Conservation (phyloP, 176 grass and related monocot genomes). For the Zea mays region DNA sequence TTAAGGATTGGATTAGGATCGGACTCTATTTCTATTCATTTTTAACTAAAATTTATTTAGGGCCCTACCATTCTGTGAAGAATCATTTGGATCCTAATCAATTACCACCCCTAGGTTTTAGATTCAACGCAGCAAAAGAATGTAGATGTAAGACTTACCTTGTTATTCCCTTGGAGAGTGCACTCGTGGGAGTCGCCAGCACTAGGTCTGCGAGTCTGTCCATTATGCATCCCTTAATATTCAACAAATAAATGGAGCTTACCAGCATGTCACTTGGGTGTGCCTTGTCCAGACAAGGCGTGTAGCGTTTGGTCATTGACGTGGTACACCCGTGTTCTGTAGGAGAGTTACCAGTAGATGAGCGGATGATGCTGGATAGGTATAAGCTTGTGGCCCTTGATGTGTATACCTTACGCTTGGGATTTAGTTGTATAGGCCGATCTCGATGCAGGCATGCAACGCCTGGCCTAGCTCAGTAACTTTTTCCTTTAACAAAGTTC, state of each 20-base stretch:
- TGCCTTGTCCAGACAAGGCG: conserved; percentile 13
- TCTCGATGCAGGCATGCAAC: conserved; percentile 38
- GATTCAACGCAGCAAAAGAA: no score
- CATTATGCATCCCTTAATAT: conserved; percentile 21
- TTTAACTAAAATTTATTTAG: no score
- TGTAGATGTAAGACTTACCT: no score
- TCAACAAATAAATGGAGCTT: conserved; percentile 44
- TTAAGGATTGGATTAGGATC: no score
- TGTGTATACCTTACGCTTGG: conserved; percentile 15
- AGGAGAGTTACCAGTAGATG: conserved; percentile 35
- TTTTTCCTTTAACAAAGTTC: conserved; percentile 1
- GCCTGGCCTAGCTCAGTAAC: conserved; percentile 29
- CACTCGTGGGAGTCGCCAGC: no score
- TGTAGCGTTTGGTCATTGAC: conserved; percentile 6
- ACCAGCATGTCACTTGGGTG: not conserved
- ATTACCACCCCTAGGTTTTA: no score
- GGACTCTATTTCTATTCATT: no score
- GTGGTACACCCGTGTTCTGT: conserved; percentile 24
- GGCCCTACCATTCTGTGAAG: no score
- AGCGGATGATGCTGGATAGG: conserved; percentile 36
- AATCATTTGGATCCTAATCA: no score
- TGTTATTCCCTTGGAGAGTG: no score
- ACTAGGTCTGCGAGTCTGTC: no score
- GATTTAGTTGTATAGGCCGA: conserved; percentile 55
- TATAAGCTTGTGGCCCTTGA: conserved; percentile 28